phyloP scores from a whole-genome alignment of 1,284 basidiomycete species.

The Trichosporon sp. region DNA sequence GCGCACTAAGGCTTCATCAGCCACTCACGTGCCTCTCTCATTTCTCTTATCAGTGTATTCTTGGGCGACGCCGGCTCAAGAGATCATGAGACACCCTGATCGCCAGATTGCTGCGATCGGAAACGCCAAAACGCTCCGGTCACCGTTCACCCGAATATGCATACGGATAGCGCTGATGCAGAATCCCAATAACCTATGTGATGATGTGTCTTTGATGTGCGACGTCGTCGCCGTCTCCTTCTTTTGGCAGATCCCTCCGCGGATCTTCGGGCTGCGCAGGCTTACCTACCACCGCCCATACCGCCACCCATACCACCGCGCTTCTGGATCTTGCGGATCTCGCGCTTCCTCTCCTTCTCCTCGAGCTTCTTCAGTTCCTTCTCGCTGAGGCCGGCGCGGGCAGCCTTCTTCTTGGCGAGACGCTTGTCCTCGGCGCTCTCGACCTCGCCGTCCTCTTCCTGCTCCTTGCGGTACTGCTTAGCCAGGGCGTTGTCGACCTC shows the following conservation, averaged over 20 bases:
- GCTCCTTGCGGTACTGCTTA: slow-evolving; percentile 56
- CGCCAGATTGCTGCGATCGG: neutral
- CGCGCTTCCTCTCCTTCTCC: slow-evolving; percentile 51
- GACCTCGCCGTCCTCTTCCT: slow-evolving; percentile 73
- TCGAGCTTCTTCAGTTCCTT: slow-evolving; percentile 77
- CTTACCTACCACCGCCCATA: slow-evolving; percentile 14
- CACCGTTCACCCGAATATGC: neutral
- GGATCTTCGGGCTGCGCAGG: neutral
- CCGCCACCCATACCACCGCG: slow-evolving; percentile 19
- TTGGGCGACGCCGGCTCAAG: neutral
- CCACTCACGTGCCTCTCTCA: slow-evolving; percentile 1
- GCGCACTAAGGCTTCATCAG: slow-evolving; percentile 6
- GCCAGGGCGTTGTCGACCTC: slow-evolving; percentile 63
- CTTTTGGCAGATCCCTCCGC: neutral
- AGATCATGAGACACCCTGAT: neutral
- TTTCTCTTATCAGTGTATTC: neutral
- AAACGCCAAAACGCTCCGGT: neutral
- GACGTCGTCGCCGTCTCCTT: neutral
- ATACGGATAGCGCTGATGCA: slow-evolving; percentile 13
- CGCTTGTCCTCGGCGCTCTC: slow-evolving; percentile 63
- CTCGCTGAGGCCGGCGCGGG: slow-evolving; percentile 72
- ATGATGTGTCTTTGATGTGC: neutral
- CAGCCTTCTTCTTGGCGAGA: slow-evolving; percentile 71
- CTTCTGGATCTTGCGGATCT: slow-evolving; percentile 47
- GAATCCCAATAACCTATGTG: slow-evolving; percentile 14